Conservation (phyloP, 441 rosid species). For the Erodium trifolium region DNA sequence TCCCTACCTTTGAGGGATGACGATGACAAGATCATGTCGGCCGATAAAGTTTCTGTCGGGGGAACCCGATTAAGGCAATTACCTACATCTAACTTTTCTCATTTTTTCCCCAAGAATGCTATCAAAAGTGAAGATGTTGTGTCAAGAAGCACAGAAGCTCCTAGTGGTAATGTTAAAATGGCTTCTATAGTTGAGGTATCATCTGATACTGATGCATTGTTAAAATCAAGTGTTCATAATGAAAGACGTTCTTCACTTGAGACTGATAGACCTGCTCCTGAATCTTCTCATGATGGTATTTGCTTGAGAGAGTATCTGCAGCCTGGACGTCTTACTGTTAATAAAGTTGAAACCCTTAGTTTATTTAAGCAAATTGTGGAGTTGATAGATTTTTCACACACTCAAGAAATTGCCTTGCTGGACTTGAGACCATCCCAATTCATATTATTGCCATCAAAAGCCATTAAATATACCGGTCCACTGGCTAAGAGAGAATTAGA, state of each 20-base stretch:
- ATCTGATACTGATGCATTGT: conserved; percentile 20
- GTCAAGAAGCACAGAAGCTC: conserved; percentile 26
- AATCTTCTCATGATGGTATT: conserved; percentile 30
- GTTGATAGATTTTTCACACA: conserved; percentile 59
- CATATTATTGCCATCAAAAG: conserved; percentile 38
- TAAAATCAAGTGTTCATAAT: conserved; percentile 27
- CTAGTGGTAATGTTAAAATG: conserved; percentile 26
- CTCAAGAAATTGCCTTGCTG: conserved; percentile 49
- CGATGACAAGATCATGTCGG: conserved; percentile 24
- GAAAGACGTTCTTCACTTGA: conserved; percentile 23
- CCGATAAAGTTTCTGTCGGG: conserved; percentile 21
- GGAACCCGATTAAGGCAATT: conserved; percentile 27
- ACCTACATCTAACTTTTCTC: conserved; percentile 34
- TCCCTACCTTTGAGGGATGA: conserved; percentile 32
- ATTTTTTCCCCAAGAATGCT: conserved; percentile 20
- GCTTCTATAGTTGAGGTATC: conserved; percentile 25
- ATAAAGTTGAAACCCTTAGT: conserved; percentile 36
- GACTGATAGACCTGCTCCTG: conserved; percentile 24
- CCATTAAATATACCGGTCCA: conserved; percentile 42
- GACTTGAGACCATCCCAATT: conserved; percentile 56
- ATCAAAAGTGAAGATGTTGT: conserved; percentile 41
- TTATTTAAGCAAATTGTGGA: conserved; percentile 64
- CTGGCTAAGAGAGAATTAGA: conserved; percentile 30
- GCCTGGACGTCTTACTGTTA: conserved; percentile 32
- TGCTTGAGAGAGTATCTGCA: conserved; percentile 59